phyloP scores from a whole-genome alignment of 371 early-diverging fungal genomes.

The Mortierella sp. region DNA sequence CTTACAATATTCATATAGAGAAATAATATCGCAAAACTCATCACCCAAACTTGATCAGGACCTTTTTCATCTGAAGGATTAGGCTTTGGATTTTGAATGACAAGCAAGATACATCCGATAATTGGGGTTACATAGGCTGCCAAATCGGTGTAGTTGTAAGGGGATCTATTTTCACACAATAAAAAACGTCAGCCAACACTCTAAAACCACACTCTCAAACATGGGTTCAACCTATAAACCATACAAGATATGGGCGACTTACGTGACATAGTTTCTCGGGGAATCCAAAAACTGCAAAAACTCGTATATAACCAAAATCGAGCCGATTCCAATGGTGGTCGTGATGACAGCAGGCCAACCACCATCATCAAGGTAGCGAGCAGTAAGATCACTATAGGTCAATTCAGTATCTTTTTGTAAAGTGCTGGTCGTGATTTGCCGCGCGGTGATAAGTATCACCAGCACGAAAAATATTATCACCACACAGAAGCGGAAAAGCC shows the following conservation, averaged over 20 bases:
- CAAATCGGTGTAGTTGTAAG: slow-evolving; percentile 49
- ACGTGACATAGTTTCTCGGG: slow-evolving; percentile 40
- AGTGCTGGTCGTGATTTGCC: slow-evolving; percentile 16
- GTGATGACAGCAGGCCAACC: slow-evolving; percentile 12
- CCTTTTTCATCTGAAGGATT: not conserved
- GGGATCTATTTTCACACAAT: slow-evolving; percentile 21
- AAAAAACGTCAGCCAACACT: not conserved
- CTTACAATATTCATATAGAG: slow-evolving; percentile 54
- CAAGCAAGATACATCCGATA: slow-evolving; percentile 21
- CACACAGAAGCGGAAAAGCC: slow-evolving; percentile 30
- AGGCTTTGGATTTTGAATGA: slow-evolving; percentile 5
- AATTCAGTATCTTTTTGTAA: not conserved
- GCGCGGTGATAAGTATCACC: slow-evolving; percentile 30
- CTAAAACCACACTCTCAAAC: not conserved
- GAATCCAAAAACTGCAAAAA: slow-evolving; percentile 32
- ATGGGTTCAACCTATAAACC: not conserved
- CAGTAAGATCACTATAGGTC: too few relatives aligned
- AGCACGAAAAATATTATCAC: slow-evolving; percentile 36
- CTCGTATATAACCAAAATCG: slow-evolving; percentile 30
- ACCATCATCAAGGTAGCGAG: too few relatives aligned
- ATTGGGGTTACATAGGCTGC: slow-evolving; percentile 26
- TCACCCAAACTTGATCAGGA: slow-evolving; percentile 39
- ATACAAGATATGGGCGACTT: not conserved
- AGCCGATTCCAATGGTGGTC: slow-evolving; percentile 26
- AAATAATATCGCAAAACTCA: slow-evolving; percentile 45